Percentiles rank a stretch among this genome's conserved stretches.
Evolutionary conservation across 257 asterid genomes (phyloP).

Genomic region (Verbascum thapsus): DNA sequence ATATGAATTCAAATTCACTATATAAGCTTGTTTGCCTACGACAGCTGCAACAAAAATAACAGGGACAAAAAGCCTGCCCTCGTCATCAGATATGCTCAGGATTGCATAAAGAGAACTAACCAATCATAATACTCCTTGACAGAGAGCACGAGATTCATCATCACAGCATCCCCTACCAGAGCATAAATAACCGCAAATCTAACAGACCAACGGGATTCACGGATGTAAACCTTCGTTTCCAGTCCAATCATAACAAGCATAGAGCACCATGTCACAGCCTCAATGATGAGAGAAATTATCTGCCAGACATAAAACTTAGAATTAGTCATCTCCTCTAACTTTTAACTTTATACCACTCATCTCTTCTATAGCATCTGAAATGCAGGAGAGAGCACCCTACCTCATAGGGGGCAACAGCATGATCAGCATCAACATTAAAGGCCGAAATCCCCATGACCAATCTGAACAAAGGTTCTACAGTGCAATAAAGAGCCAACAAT

Average conservation of each 20-base stretch:
- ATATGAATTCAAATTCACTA: neutral
- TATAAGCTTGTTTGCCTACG: neutral
- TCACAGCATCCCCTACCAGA: constrained; percentile 81
- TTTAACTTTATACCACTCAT: too few relatives aligned
- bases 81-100: neutral
- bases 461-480: constrained; percentile 77
- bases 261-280: constrained; percentile 81
- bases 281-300: constrained; percentile 65
- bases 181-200: constrained; percentile 80
- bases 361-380: too few relatives aligned
- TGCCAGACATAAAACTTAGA: constrained; percentile 29
- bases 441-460: constrained; percentile 75
- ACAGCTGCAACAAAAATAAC: neutral
- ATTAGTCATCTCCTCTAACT: too few relatives aligned
- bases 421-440: constrained; percentile 66
- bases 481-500: constrained; percentile 70
- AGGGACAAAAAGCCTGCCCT: neutral
- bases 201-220: constrained; percentile 84
- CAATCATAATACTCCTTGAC: constrained; percentile 58
- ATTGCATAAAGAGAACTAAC: constrained; percentile 51
- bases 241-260: constrained; percentile 70
- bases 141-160: constrained; percentile 64
- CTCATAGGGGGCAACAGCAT: constrained; percentile 83
- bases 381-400: constrained; percentile 35
- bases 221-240: constrained; percentile 74